Conservation (phyloP, 1,139 yeast genomes). For the Yamadazyma spencermartinsiae region DNA sequence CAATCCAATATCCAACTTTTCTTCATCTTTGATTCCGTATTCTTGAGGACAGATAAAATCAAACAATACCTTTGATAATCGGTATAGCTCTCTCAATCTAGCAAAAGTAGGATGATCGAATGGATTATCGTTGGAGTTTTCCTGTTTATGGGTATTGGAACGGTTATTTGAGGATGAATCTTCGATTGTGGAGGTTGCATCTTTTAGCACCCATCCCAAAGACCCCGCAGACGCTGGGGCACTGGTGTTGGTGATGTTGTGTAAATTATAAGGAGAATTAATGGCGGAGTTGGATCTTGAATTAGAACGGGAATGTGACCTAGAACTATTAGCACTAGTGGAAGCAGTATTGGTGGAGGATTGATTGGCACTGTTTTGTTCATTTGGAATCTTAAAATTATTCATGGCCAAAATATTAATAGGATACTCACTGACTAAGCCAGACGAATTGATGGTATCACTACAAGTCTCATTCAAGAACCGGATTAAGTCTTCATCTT, state of each 20-base stretch:
- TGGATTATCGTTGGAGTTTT: conserved; percentile 45
- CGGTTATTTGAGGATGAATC: conserved; percentile 25
- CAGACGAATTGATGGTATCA: conserved; percentile 58
- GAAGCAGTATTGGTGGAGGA: conserved; percentile 5
- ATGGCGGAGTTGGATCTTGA: conserved; percentile 18
- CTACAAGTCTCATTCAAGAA: conserved; percentile 42
- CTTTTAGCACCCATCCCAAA: conserved; percentile 72
- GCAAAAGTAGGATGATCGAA: conserved; percentile 83
- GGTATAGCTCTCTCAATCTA: conserved; percentile 81
- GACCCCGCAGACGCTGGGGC: conserved; percentile 60
- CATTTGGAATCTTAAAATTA: conserved; percentile 60
- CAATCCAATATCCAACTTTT: conserved; percentile 92
- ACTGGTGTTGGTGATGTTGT: conserved; percentile 22
- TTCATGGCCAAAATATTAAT: conserved; percentile 76
- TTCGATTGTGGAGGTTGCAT: conserved; percentile 33
- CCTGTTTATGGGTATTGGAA: conserved; percentile 21
- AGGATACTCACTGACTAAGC: conserved; percentile 77
- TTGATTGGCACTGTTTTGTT: conserved; percentile 11
- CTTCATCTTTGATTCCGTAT: conserved; percentile 94
- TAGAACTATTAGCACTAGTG: conserved; percentile 11
- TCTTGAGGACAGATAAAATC: conserved; percentile 99
- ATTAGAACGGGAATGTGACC: conserved; percentile 9
- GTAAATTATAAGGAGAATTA: conserved; percentile 31
- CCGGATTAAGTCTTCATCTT: conserved; percentile 43
- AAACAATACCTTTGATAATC: conserved; percentile 87